Evolutionary conservation across 2,329 filamentous ascomycete species (phyloP).

Genomic region (Ophiostoma angusticollis): DNA sequence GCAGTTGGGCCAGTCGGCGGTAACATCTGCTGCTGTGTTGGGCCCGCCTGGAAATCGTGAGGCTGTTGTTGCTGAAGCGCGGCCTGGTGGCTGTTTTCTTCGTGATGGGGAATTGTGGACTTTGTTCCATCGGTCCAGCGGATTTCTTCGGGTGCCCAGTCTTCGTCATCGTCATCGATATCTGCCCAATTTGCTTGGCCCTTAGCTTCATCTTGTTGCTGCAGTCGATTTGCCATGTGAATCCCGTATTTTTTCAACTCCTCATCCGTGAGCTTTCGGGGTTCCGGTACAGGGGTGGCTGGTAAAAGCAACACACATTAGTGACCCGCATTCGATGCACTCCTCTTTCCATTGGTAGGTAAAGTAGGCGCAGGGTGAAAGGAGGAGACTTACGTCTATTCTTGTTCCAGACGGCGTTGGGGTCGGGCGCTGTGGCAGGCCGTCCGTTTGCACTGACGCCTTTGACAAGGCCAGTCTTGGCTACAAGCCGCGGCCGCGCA

Average conservation of each 20-base stretch:
- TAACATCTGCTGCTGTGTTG: constrained; percentile 6
- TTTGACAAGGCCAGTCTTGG: constrained; percentile 54
- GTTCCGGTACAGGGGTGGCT: constrained; percentile 54
- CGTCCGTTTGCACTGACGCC: constrained; percentile 43
- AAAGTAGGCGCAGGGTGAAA: too few species aligned
- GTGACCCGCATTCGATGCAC: too few species aligned
- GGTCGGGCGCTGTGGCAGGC: constrained; percentile 50
- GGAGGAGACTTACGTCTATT: constrained; percentile 54
- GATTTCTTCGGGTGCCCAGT: constrained; percentile 74
- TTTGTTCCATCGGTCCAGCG: constrained; percentile 85
- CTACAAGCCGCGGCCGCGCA: constrained; percentile 57
- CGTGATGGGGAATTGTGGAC: constrained; percentile 54
- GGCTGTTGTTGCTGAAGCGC: too few species aligned
- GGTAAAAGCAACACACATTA: background rate
- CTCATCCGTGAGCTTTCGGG: constrained; percentile 75
- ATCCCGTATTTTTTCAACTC: constrained; percentile 80
- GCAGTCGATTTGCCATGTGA: constrained; percentile 66
- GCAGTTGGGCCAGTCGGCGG: background rate
- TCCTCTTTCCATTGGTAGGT: background rate
- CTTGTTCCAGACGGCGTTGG: constrained; percentile 75
- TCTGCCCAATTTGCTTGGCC: constrained; percentile 81
- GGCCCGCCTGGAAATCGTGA: background rate
- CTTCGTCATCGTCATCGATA: constrained; percentile 78
- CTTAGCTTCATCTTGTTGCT: constrained; percentile 49
- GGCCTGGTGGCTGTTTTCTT: constrained; percentile 29